A percentile compares a stretch with the other conserved stretches of the same genome.
These are phyloP conservation scores for Eucalyptus curtisii DNA, from an alignment of 345 rosid genomes.

Conservation along the genomic window DNA sequence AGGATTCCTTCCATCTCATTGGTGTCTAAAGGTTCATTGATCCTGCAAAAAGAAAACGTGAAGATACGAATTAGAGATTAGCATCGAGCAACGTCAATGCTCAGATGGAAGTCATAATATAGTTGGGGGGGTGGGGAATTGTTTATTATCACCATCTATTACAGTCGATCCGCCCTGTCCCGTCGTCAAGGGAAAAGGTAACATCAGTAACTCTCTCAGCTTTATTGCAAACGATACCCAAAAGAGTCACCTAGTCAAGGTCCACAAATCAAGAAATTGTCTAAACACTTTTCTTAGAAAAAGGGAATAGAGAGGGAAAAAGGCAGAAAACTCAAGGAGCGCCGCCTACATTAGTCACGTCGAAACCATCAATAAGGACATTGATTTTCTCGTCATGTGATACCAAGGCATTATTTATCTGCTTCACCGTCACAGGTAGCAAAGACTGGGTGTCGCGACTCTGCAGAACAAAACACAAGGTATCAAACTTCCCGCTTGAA, in stretches of 20 bases:
- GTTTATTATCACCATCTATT: constrained; percentile 46
- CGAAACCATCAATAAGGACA: constrained; percentile 49
- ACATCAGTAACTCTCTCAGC: constrained; percentile 69
- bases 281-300: neutral
- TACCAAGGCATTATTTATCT: constrained; percentile 21
- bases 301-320: neutral
- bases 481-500: neutral
- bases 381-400: constrained; percentile 34
- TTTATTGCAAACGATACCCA: constrained; percentile 57
- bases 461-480: constrained; percentile 6
- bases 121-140: neutral
- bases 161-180: constrained; percentile 81
- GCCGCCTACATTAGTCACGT: constrained; percentile 31
- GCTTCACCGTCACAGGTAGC: constrained; percentile 66
- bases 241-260: constrained; percentile 35
- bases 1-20: constrained; percentile 60
- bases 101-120: neutral
- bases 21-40: constrained; percentile 64
- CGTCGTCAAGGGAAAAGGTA: constrained; percentile 63
- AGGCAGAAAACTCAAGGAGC: neutral
- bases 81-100: neutral
- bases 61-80: neutral
- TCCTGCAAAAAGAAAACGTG: constrained; percentile 29
- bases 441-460: constrained; percentile 41
- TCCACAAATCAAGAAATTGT: neutral